Evolutionary conservation across 495 filamentous ascomycete species (phyloP), one percentile per base, ranked within the genome.

Genomic region (Aspergillus baeticus): DNA sequence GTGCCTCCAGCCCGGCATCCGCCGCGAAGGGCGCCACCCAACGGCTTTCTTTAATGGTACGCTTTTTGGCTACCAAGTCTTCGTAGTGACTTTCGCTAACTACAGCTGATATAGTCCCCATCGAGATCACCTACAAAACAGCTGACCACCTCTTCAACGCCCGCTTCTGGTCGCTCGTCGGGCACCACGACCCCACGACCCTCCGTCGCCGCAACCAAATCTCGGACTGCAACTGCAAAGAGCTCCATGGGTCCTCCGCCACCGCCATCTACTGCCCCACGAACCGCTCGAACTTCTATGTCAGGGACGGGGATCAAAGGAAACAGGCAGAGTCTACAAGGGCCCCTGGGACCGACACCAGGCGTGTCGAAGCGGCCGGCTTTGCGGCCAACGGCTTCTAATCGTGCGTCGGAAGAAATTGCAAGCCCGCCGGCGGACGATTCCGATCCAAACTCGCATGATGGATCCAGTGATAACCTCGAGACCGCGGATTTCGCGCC

Each of bases 51-150:
- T 65, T 84, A 29, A 80, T 83, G 68, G 87, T 89, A 75, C 61
- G 82, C 72, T 20, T 13, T 31, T n/a, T 22, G n/a, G n/a, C 37
- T 10, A 36, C 31, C 43, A 33, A 3, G 35, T 29, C 15, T 18
- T 15, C 34, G 10, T 6, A 17, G 18, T 50, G 38, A 17, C 46
- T 58, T 7, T 54, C 41, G 51, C 63, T 60, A 31, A 50, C 5
- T 8, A 55, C 36, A 55, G 29, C n/a, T 10, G 23, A 49, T 35
- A 34, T 60, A 91, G 87, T 90, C 88, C 26, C 89, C 90, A 5
- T 85, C 82, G 0, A 91, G 89, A 63, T 90, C 87, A 5, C 89
- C 90, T 7, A 91, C 88, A 10, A 93, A 95, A 66, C 88, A 90
- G 57, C 69, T 90, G 10, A 76, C 81, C 2, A 63, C 77, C 2